Conservation (phyloP, 2,329 filamentous ascomycete genomes). For the Fusarium penzigii region DNA sequence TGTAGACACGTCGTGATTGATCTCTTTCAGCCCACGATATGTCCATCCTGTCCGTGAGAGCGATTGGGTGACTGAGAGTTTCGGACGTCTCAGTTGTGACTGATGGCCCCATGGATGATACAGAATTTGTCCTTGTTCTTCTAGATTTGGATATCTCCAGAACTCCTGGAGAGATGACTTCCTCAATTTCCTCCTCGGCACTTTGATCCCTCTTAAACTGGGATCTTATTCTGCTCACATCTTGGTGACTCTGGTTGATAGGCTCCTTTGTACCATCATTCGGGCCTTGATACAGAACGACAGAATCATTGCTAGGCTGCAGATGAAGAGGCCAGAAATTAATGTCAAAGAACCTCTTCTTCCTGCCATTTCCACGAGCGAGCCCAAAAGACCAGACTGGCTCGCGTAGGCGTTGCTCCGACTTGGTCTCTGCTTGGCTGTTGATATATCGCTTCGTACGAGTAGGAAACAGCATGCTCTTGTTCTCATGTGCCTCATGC, state of each 20-base stretch:
- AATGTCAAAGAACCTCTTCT: slow-evolving; percentile 43
- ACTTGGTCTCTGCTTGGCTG: slow-evolving; percentile 11
- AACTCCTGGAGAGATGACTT: too few species aligned
- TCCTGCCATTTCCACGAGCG: slow-evolving; percentile 17
- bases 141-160: not conserved
- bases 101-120: not conserved
- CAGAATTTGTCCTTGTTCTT: not conserved
- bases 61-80: not conserved
- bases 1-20: slow-evolving; percentile 22
- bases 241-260: not conserved
- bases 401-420: slow-evolving; percentile 28
- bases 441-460: slow-evolving; percentile 29
- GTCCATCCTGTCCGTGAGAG: slow-evolving; percentile 5
- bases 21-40: slow-evolving; percentile 18
- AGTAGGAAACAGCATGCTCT: slow-evolving; percentile 43
- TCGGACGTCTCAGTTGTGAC: not conserved
- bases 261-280: slow-evolving; percentile 24
- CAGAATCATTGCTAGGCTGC: slow-evolving; percentile 33
- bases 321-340: slow-evolving; percentile 49
- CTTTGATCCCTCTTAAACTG: too few species aligned
- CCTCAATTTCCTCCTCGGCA: too few species aligned
- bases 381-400: slow-evolving; percentile 35
- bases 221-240: not conserved
- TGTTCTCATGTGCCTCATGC: slow-evolving; percentile 45
- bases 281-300: not conserved